Percentiles rank a stretch among this genome's conserved stretches.
Evolutionary conservation across 23 red algal species (phyloP).

Genomic region (Porphyridium purpureum): DNA sequence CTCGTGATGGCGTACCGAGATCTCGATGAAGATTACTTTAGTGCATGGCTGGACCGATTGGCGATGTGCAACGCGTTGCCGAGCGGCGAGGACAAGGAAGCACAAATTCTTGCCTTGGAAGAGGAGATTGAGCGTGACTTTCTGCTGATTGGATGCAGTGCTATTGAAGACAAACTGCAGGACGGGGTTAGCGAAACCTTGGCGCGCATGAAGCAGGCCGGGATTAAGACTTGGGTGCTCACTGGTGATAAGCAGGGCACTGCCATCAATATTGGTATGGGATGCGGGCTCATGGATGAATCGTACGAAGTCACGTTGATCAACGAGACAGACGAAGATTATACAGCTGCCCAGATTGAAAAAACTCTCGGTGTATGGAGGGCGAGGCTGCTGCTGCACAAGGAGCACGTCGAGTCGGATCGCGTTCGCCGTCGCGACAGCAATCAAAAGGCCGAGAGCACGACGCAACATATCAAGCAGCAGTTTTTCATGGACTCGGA

Average conservation of each 20-base stretch:
- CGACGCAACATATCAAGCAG: background rate
- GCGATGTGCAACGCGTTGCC: slow-evolving; percentile 15
- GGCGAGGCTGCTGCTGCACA: background rate
- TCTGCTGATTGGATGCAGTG: slow-evolving; percentile 10
- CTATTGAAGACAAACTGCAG: slow-evolving; percentile 38
- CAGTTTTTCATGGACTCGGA: too few relatives aligned
- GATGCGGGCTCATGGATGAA: slow-evolving; percentile 13
- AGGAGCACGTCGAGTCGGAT: background rate
- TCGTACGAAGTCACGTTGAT: slow-evolving; percentile 19
- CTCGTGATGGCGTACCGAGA: slow-evolving; percentile 64
- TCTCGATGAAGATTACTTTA: slow-evolving; percentile 44
- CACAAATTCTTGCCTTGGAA: slow-evolving; percentile 22
- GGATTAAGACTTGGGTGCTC: slow-evolving; percentile 43
- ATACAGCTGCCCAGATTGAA: slow-evolving; percentile 17
- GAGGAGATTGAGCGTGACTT: slow-evolving; percentile 55
- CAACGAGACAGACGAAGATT: slow-evolving; percentile 8
- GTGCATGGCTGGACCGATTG: slow-evolving; percentile 40
- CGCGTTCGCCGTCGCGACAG: background rate
- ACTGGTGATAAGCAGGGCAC: slow-evolving; percentile 55
- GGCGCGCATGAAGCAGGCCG: slow-evolving; percentile 3
- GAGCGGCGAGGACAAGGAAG: slow-evolving; percentile 26
- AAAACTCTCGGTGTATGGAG: slow-evolving; percentile 3
- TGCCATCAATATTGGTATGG: slow-evolving; percentile 44
- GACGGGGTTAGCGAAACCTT: slow-evolving; percentile 41
- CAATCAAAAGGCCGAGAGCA: slow-evolving; percentile 3